Base-by-base conservation (phyloP, 176 grass and related monocot species). In the Canna indica region DNA sequence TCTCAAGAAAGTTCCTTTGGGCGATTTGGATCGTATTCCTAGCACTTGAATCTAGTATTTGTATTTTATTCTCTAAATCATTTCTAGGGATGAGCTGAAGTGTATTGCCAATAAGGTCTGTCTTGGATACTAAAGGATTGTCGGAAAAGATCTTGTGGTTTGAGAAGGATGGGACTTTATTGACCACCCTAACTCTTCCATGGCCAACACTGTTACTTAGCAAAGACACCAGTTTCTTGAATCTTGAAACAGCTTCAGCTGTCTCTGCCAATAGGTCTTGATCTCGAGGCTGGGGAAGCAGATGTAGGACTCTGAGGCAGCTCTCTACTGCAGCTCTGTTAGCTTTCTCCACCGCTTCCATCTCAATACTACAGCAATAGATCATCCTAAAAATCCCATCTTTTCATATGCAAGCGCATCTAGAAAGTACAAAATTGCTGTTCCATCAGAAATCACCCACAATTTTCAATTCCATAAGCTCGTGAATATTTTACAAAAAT, bases 321-420 rank as follows among this genome's bases (percentile, higher is more conserved):
- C 78, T 88, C 89, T 93, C 89, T 67, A 93, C 79, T 30, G 89
- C 94, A 67, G 87, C 86, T 65, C 72, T 83, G 61, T 90, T 99
- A 17, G 89, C 94, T 72, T 42, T 70, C 77, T 99, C 94, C 67
- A 99, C 74, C 73, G 85, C 81, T 75, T 99, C 78, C 94, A 99
- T 99, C 31, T 65, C 31, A 65, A 36, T 36, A 35, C 5, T 5
- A n/a, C 62, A 65, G 7, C 38, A 35, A 44, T 2, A 32, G 47
- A 70, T 70, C 67, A 70, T 17, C 42, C 36, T 47, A 70, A 70
- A 69, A 30, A 20, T 69, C n/a, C 22, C 67, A 46, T 69, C 7
- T 31, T 29, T 16, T 27, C n/a, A 27, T 20, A 12, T 16, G 13
- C 67, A 31, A n/a, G 4, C 5, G 67, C 26, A 70, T 46, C 42